Evolutionary conservation across 2,329 filamentous ascomycete species (phyloP), one percentile per base, ranked within the genome.

Genomic region (Laburnicola sp.): DNA sequence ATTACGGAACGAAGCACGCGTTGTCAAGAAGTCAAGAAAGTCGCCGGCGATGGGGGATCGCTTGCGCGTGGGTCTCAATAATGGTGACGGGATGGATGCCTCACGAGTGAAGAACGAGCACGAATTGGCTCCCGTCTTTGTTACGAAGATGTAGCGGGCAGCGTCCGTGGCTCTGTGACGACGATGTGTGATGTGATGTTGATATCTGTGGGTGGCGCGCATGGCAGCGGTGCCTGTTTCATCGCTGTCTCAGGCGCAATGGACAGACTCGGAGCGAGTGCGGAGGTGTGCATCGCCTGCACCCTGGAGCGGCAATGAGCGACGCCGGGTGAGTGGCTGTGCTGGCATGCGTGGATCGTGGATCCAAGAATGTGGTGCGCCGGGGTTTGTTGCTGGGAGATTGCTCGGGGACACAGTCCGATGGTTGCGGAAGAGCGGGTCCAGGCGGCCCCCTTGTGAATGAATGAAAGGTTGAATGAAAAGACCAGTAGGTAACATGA

Each of bases 171-270:
- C 23, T 44, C 37, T 23, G 57, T 60, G 54, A 60, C 56, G 38
- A 46, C n/a, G n/a, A n/a, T 48, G 39, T 37, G 53, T 56, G 45
- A 56, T 55, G 47, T 41, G 46, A 60, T 54, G 40, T n/a, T n/a
- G n/a, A n/a, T n/a, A n/a, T n/a, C n/a, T 6, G 11, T 41, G n/a
- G n/a, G n/a, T n/a, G n/a, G n/a, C n/a, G n/a, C n/a, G n/a, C n/a
- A n/a, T n/a, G n/a, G n/a, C n/a, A n/a, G n/a, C 36, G 56, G 60
- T 52, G 23, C 16, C 41, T 28, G 68, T 71, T 71, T 71, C 67
- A 70, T 41, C 38, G 43, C n/a, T 53, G 68, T 71, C 64, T 67
- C 68, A 65, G 55, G 51, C 34, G 26, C 42, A 27, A 23, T 41
- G 10, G 37, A 34, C 32, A n/a, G n/a, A n/a, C n/a, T 39, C 40